Conservation (phyloP, 2,329 filamentous ascomycete genomes). For the Aspergillus sp. region DNA sequence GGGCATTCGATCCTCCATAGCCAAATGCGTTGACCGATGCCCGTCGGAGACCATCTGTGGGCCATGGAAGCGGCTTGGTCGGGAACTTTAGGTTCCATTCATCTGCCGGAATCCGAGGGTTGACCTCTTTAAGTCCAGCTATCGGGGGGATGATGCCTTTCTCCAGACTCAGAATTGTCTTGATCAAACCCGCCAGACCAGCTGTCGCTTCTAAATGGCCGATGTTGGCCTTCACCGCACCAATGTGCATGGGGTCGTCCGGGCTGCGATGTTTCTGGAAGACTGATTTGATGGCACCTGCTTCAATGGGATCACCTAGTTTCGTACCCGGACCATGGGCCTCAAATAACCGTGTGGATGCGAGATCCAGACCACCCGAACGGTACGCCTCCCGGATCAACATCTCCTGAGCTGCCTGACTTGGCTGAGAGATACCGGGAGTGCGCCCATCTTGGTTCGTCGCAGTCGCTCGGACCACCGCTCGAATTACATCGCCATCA, state of each 20-base stretch:
- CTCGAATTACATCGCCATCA: not conserved
- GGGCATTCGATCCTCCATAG: conserved; percentile 14
- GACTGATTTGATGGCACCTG: not conserved
- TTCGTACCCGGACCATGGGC: conserved; percentile 17
- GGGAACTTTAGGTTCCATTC: conserved; percentile 22
- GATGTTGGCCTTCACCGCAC: conserved; percentile 26
- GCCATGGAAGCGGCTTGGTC: conserved; percentile 19
- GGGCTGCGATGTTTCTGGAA: conserved; percentile 2
- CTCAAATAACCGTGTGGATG: conserved; percentile 3
- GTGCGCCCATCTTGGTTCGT: conserved; percentile 1
- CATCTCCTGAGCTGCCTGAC: conserved; percentile 30
- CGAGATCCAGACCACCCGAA: conserved; percentile 5
- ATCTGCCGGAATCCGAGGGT: conserved; percentile 22
- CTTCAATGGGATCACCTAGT: conserved; percentile 9
- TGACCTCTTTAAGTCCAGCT: conserved; percentile 24
- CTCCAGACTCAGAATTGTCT: conserved; percentile 20
- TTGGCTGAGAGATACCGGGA: conserved; percentile 5
- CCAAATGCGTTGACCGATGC: conserved; percentile 28
- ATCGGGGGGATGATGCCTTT: conserved; percentile 19
- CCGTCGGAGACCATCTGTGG: conserved; percentile 17
- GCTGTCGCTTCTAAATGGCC: conserved; percentile 22
- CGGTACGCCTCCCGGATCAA: conserved; percentile 30
- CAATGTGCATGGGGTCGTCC: conserved; percentile 13
- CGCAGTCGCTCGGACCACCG: not conserved
- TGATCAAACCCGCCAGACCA: conserved; percentile 20